Conservation (phyloP, 2,329 filamentous ascomycete genomes). For the Fusarium odoratissimum region DNA sequence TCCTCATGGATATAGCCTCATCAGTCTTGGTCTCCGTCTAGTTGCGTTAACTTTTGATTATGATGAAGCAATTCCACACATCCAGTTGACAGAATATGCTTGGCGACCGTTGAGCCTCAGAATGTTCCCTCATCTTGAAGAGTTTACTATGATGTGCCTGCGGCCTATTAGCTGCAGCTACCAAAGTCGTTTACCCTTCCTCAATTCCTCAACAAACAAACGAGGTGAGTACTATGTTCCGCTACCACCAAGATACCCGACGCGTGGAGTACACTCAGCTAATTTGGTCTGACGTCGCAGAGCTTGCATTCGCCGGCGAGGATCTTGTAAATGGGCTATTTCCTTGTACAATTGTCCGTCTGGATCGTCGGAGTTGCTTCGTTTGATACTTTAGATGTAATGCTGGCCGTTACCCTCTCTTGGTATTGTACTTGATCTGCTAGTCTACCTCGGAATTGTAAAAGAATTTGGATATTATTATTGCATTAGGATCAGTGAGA, state of each 20-base stretch:
- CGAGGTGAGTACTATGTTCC: slow-evolving; percentile 33
- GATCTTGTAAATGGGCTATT: background rate
- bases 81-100: background rate
- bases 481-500: background rate
- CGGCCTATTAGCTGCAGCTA: background rate
- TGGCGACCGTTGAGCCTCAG: background rate
- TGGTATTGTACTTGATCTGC: background rate
- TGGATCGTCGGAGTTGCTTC: background rate
- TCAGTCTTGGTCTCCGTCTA: slow-evolving; percentile 5
- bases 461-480: background rate
- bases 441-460: too few relatives aligned
- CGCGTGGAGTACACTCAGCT: slow-evolving; percentile 22
- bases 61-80: background rate
- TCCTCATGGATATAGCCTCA: background rate
- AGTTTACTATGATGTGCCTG: slow-evolving; percentile 26
- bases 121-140: slow-evolving; percentile 3
- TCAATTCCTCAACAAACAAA: background rate
- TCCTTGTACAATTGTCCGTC: slow-evolving; percentile 1
- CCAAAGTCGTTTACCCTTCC: background rate
- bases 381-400: background rate
- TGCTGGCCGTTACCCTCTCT: background rate
- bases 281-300: slow-evolving; percentile 7
- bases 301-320: background rate
- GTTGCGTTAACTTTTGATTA: slow-evolving; percentile 8
- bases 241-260: slow-evolving; percentile 7